These are phyloP conservation scores for Metschnikowia anglica DNA, from an alignment of 805 yeast species.

Conservation along the genomic window DNA sequence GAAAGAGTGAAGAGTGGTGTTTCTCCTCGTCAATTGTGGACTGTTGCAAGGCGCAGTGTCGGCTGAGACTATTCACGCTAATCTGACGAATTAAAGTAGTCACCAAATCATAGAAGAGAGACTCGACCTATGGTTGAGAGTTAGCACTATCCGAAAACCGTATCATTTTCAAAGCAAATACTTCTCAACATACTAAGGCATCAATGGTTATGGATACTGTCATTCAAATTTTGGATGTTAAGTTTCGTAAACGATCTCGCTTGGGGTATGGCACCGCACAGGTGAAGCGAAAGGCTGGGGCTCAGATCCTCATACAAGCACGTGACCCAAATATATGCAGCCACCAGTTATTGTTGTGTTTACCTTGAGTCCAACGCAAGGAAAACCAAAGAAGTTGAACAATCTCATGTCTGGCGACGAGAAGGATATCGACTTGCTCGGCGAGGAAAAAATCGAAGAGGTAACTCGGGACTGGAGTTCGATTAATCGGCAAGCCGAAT, in stretches of 20 bases:
- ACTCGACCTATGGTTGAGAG: conserved; percentile 31
- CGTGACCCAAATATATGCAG: not conserved
- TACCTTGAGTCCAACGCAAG: too few relatives aligned
- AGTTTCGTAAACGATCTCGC: not conserved
- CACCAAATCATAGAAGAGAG: conserved; percentile 36
- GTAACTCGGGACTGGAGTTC: conserved; percentile 55
- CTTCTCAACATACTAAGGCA: conserved; percentile 14
- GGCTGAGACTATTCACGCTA: conserved; percentile 11
- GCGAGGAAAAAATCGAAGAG: conserved; percentile 38
- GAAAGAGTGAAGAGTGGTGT: not conserved
- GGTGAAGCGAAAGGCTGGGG: not conserved
- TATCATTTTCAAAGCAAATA: not conserved
- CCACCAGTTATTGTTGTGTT: not conserved
- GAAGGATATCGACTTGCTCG: conserved; percentile 3
- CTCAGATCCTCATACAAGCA: not conserved
- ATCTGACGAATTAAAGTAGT: conserved; percentile 34
- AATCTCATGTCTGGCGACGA: conserved; percentile 17
- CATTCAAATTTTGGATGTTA: not conserved
- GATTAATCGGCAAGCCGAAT: conserved; percentile 13
- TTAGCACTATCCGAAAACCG: not conserved
- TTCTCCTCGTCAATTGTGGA: not conserved
- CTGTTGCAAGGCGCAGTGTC: conserved; percentile 10
- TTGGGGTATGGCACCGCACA: too few relatives aligned
- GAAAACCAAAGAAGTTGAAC: not conserved
- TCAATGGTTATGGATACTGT: conserved; percentile 16